These are phyloP conservation scores for Aspergillus clavatus DNA, from an alignment of 2,329 filamentous ascomycete species.

Conservation along the genomic window DNA sequence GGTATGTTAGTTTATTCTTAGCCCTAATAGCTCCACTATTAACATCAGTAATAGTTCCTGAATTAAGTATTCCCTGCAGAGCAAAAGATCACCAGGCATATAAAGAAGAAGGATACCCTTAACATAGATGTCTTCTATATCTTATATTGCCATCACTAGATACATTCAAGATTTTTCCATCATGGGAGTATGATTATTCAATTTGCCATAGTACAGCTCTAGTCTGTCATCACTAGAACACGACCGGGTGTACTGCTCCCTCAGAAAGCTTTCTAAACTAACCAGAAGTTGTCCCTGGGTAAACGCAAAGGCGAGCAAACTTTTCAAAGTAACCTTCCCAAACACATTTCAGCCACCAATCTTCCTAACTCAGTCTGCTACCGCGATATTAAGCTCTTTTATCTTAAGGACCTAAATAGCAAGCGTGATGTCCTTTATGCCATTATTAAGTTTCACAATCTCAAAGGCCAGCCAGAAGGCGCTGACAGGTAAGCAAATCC, in stretches of 20 bases:
- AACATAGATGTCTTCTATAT: conserved; percentile 19
- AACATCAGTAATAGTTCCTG: conserved; percentile 19
- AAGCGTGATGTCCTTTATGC: conserved; percentile 22
- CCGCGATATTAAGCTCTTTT: conserved; percentile 24
- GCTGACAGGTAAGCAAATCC: conserved; percentile 21
- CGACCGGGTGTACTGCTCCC: conserved; percentile 19
- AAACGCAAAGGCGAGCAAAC: conserved; percentile 12
- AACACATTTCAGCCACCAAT: conserved; percentile 15
- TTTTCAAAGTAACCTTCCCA: conserved; percentile 21
- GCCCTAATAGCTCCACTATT: not conserved
- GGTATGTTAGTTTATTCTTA: conserved; percentile 13
- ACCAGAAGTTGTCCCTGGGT: conserved; percentile 6
- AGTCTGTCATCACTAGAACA: conserved; percentile 21
- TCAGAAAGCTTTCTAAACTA: conserved; percentile 12
- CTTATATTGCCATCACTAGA: conserved; percentile 20
- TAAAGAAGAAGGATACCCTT: conserved; percentile 21
- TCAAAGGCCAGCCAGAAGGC: conserved; percentile 24
- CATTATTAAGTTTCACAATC: conserved; percentile 25
- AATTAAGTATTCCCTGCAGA: conserved; percentile 13
- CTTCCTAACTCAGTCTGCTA: conserved; percentile 23
- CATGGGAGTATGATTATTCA: conserved; percentile 20
- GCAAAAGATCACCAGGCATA: conserved; percentile 12
- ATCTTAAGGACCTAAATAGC: conserved; percentile 16
- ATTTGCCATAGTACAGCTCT: conserved; percentile 19
- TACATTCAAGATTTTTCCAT: conserved; percentile 22